Percentiles rank a stretch among this genome's conserved stretches.
Evolutionary conservation across 495 filamentous ascomycete species (phyloP).

Genomic region (Jackrogersella minutella): DNA sequence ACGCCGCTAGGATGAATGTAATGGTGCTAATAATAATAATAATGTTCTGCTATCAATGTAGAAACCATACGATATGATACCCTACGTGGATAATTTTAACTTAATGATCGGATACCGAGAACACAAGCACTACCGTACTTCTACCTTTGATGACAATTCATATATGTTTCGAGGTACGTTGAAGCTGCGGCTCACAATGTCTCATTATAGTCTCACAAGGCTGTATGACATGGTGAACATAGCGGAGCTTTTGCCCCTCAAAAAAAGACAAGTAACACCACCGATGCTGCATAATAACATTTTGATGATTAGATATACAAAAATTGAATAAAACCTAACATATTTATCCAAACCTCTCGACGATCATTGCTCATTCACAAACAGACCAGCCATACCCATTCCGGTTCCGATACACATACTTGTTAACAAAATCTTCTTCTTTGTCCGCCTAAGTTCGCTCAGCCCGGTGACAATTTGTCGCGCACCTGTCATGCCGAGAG

Average conservation of each 20-base stretch:
- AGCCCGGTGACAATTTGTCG: conserved; percentile 85
- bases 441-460: conserved; percentile 77
- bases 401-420: conserved; percentile 90
- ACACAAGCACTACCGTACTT: too few relatives aligned
- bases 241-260: too few relatives aligned
- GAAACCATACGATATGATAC: conserved; percentile 27
- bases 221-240: too few relatives aligned
- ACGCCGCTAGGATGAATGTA: neutral
- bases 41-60: conserved; percentile 1
- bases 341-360: too few relatives aligned
- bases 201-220: too few relatives aligned
- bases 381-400: conserved; percentile 83
- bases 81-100: neutral
- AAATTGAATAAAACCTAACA: too few relatives aligned
- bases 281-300: too few relatives aligned
- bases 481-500: conserved; percentile 80
- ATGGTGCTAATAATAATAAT: conserved; percentile 6
- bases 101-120: neutral
- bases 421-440: conserved; percentile 84
- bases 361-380: conserved; percentile 77
- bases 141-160: too few relatives aligned
- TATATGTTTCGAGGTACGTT: too few relatives aligned
- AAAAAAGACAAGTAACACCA: too few relatives aligned
- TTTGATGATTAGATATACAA: too few relatives aligned
- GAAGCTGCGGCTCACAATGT: too few relatives aligned